Evolutionary conservation across 441 rosid species (phyloP), one percentile per base, ranked within the genome.

Genomic region (Corymbia citriodora): DNA sequence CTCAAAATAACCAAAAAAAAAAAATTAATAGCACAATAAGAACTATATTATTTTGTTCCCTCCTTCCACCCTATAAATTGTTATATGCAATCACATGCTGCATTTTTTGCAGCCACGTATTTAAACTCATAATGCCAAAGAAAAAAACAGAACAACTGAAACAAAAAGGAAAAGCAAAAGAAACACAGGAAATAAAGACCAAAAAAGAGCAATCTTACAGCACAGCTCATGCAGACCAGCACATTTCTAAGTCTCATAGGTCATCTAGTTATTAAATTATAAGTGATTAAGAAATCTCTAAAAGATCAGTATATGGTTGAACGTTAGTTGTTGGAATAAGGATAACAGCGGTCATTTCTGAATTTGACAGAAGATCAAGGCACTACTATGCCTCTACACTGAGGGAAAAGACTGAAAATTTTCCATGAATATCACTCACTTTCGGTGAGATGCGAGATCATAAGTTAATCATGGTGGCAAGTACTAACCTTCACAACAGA

Each of bases 401-500:
- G 57, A 18, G 57, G 18, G 57, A 21, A 55, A 17, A 55, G 57
- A 55, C 2, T 18, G 57, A 55, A 55, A 55, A 55, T 55, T 53
- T 55, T 40, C 57, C 54, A 83, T 17, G 9, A 45, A n/a, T 55
- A 52, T 27, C 59, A 86, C 40, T 50, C 57, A 27, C 6, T 68
- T 16, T 59, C 0, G 3, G 8, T 72, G 82, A 36, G 82, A 72
- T 19, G 14, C 27, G 8, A 72, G 49, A 72, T 72, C 82, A 19
- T 18, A 36, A 19, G 82, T 21, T 6, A 72, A 72, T 72, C 27
- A 72, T 36, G 1, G 49, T 19, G 49, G 49, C 25, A 54, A 31
- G 55, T 49, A 90, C 94, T 72, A 83, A 97, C 99, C 99, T 97
- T 97, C 70, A 98, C 99, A 93, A 98, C 99, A 29, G 99, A 96